Evolutionary conservation across 2,329 filamentous ascomycete species (phyloP).

Genomic region (Westerdykella aurantiaca): DNA sequence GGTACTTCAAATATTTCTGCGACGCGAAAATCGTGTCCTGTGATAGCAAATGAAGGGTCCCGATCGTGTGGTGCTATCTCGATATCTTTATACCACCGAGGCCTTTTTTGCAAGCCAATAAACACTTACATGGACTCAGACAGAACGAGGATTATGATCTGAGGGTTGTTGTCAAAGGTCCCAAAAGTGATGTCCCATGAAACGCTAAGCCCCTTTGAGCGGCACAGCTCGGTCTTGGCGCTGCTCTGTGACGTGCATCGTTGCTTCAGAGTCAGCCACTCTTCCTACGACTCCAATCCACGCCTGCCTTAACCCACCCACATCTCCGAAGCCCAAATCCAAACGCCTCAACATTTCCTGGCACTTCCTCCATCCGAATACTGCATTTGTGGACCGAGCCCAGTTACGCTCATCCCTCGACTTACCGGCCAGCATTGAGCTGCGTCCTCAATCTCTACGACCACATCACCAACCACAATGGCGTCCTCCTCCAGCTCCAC

Average conservation of each 20-base stretch:
- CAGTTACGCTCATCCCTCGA: not conserved
- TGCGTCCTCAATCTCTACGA: not conserved
- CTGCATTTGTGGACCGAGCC: not conserved
- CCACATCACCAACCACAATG: constrained; percentile 19
- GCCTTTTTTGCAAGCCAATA: no score
- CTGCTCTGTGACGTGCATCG: not conserved
- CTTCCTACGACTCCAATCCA: not conserved
- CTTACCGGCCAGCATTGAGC: not conserved
- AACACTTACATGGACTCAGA: no score
- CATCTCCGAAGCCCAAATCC: not conserved
- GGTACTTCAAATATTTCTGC: no score
- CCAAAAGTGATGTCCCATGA: no score
- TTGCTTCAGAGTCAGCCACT: no score
- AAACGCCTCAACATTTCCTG: not conserved
- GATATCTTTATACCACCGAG: no score
- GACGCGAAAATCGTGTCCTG: no score
- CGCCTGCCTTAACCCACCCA: not conserved
- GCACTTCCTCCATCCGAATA: not conserved
- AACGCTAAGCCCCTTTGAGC: no score
- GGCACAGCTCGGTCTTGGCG: not conserved
- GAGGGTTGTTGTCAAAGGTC: no score
- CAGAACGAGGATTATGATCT: no score
- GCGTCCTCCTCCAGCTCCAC: constrained; percentile 36
- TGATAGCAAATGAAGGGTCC: no score
- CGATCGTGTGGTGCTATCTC: no score